Evolutionary conservation across 768 basidiomycete genomes (phyloP).

Genomic region (Agrocybe praecox): DNA sequence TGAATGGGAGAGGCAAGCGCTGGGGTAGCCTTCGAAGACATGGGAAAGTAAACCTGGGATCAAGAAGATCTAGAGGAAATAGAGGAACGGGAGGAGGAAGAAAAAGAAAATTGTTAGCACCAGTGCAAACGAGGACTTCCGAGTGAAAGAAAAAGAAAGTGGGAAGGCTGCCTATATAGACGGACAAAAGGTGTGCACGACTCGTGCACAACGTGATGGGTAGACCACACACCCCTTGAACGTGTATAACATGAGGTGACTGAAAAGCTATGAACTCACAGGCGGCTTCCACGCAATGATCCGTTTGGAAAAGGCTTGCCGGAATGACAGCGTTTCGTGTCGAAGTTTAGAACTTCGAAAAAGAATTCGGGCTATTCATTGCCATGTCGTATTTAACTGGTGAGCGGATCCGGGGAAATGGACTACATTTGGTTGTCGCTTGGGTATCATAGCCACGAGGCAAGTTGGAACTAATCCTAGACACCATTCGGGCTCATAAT

Average conservation of each 20-base stretch:
- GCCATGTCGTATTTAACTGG: slow-evolving; percentile 24
- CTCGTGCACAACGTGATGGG: slow-evolving; percentile 39
- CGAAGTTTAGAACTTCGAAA: slow-evolving; percentile 13
- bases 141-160: slow-evolving; percentile 33
- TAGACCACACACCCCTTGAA: slow-evolving; percentile 46
- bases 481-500: slow-evolving; percentile 19
- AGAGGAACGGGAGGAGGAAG: slow-evolving; percentile 20
- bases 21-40: slow-evolving; percentile 39
- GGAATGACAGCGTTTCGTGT: slow-evolving; percentile 12
- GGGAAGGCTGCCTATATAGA: slow-evolving; percentile 23
- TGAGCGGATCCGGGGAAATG: slow-evolving; percentile 16
- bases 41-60: slow-evolving; percentile 21
- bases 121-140: slow-evolving; percentile 47
- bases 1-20: slow-evolving; percentile 45
- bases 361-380: slow-evolving; percentile 7
- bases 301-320: slow-evolving; percentile 24
- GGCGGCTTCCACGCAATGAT: slow-evolving; percentile 42
- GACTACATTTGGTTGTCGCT: slow-evolving; percentile 13
- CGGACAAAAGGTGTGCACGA: slow-evolving; percentile 16
- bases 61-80: slow-evolving; percentile 6
- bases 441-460: slow-evolving; percentile 23
- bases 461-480: slow-evolving; percentile 14
- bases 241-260: slow-evolving; percentile 84
- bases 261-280: slow-evolving; percentile 41
- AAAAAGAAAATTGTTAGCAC: slow-evolving; percentile 39